Evolutionary conservation across 352 stramenopile species (phyloP).

Genomic region (Blastocystis sp.): DNA sequence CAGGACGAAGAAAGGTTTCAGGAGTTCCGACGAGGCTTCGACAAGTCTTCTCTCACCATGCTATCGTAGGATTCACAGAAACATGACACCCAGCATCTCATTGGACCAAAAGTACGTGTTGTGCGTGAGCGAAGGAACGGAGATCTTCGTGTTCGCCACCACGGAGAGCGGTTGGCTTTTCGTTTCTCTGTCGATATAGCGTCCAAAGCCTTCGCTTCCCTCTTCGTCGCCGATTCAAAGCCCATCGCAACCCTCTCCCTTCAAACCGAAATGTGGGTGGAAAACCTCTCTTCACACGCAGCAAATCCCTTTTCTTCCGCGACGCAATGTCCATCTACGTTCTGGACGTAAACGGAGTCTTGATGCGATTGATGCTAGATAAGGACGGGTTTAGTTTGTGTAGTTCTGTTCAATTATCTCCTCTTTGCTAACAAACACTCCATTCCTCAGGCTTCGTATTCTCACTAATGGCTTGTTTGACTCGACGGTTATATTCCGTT

Average conservation of each 20-base stretch:
- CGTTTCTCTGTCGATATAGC: not conserved
- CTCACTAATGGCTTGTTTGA: conserved; percentile 95
- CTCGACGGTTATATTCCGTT: conserved; percentile 93
- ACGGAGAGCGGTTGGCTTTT: not conserved
- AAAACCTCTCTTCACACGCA: not conserved
- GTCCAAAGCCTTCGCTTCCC: not conserved
- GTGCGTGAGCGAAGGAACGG: not conserved
- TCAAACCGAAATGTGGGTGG: not conserved
- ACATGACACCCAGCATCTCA: not conserved
- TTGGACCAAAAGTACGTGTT: conserved; percentile 33
- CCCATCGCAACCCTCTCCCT: not conserved
- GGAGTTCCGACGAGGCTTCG: conserved; percentile 3
- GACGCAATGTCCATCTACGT: not conserved
- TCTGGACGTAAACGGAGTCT: not conserved
- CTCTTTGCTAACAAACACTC: conserved; percentile 46
- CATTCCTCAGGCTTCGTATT: conserved; percentile 62
- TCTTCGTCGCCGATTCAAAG: conserved; percentile 21
- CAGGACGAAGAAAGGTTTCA: not conserved
- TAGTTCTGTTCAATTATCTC: not conserved
- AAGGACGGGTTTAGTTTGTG: not conserved
- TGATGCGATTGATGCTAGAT: not conserved
- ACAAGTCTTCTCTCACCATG: not conserved
- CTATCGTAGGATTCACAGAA: not conserved
- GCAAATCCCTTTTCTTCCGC: not conserved
- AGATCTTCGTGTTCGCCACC: not conserved